phyloP scores from a whole-genome alignment of 805 yeast species.

The Hanseniaspora singularis region DNA sequence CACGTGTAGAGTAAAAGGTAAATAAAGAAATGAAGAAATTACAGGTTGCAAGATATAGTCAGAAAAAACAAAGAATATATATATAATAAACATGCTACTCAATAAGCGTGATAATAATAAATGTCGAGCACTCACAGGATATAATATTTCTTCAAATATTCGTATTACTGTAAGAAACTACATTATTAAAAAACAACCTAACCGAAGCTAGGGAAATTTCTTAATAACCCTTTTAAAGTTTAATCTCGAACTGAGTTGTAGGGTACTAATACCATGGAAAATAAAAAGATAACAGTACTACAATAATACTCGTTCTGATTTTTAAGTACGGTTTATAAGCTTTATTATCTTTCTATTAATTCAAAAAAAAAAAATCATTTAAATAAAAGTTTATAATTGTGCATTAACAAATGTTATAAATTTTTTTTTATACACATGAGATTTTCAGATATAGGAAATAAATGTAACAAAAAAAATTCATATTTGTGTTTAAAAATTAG shows the following conservation, averaged over 20 bases:
- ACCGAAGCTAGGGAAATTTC: constrained; percentile 9
- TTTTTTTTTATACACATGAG: background rate
- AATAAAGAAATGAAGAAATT: too few relatives aligned
- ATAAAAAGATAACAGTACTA: constrained; percentile 14
- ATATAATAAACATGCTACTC: background rate
- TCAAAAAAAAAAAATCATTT: background rate
- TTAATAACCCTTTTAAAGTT: constrained; percentile 11
- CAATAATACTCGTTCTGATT: constrained; percentile 18
- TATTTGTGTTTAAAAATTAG: too few relatives aligned
- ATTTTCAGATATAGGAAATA: too few relatives aligned
- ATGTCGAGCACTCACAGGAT: background rate
- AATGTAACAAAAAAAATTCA: too few relatives aligned
- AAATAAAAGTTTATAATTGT: background rate
- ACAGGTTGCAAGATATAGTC: too few relatives aligned
- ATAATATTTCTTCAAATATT: background rate
- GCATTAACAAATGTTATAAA: background rate
- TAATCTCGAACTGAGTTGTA: constrained; percentile 17
- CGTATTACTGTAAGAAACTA: background rate
- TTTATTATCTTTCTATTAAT: background rate
- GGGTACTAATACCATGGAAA: constrained; percentile 15
- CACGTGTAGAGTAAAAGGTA: too few relatives aligned
- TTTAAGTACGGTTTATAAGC: constrained; percentile 17
- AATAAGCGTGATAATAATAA: background rate
- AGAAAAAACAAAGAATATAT: background rate
- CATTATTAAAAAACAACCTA: constrained; percentile 13